A percentile compares a stretch with the other conserved stretches of the same genome.
Conservation (phyloP, 176 grass and related monocot species). For the Secale cereale region DNA sequence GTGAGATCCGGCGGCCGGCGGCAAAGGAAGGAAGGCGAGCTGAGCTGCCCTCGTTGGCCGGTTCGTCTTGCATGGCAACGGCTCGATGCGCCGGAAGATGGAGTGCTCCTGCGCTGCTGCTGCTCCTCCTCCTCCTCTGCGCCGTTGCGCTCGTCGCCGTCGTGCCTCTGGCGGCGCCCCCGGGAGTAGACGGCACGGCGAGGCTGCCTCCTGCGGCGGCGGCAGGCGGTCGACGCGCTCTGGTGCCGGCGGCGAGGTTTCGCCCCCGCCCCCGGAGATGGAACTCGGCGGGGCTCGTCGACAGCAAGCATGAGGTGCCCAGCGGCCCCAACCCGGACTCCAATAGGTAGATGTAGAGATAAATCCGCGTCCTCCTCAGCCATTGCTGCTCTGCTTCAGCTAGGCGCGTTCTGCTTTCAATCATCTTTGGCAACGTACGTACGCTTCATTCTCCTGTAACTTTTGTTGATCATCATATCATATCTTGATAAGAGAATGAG, state of each 20-base stretch:
- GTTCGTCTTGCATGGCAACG: slow-evolving; percentile 54
- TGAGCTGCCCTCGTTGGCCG: not conserved
- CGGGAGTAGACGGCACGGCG: not conserved
- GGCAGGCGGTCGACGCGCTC: slow-evolving; percentile 8
- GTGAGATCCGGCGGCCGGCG: not conserved
- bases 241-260: not conserved
- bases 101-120: not conserved
- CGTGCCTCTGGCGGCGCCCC: slow-evolving; percentile 10
- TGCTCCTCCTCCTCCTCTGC: slow-evolving; percentile 30
- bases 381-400: not conserved
- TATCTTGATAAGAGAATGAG: not conserved
- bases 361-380: not conserved
- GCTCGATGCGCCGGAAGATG: slow-evolving; percentile 24
- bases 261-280: slow-evolving; percentile 28
- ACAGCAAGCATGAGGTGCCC: slow-evolving; percentile 67
- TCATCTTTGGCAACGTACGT: not conserved
- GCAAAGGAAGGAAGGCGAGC: not conserved
- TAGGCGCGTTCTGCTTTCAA: not conserved
- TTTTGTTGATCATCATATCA: not conserved
- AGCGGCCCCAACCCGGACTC: slow-evolving; percentile 78
- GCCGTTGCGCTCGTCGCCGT: slow-evolving; percentile 13
- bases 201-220: not conserved
- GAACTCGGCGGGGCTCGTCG: slow-evolving; percentile 38
- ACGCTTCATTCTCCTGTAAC: not conserved
- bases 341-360: slow-evolving; percentile 36